Evolutionary conservation across 2,329 filamentous ascomycete species (phyloP).

Genomic region (Sarocladium strictum): DNA sequence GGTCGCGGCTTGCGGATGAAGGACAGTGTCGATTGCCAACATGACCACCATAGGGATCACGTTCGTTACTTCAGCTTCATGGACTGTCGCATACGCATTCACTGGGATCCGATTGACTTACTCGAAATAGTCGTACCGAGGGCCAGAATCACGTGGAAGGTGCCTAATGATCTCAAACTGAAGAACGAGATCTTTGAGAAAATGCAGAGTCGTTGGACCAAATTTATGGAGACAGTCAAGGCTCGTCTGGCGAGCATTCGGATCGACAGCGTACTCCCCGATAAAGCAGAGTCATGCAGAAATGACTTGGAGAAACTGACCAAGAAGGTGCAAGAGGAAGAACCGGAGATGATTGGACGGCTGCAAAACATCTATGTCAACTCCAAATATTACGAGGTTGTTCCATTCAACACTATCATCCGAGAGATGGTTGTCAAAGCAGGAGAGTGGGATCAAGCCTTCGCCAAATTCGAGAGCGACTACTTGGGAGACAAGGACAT

Average conservation of each 20-base stretch:
- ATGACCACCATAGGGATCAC: slow-evolving; percentile 90
- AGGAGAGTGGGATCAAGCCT: slow-evolving; percentile 86
- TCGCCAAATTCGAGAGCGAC: slow-evolving; percentile 84
- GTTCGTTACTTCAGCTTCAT: slow-evolving; percentile 87
- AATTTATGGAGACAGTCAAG: slow-evolving; percentile 84
- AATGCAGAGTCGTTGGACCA: slow-evolving; percentile 74
- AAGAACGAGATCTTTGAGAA: slow-evolving; percentile 87
- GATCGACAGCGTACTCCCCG: slow-evolving; percentile 73
- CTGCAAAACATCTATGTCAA: slow-evolving; percentile 87
- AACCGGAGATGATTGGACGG: slow-evolving; percentile 64
- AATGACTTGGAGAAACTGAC: slow-evolving; percentile 72
- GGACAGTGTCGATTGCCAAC: slow-evolving; percentile 67
- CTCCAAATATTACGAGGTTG: slow-evolving; percentile 94
- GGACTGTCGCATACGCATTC: slow-evolving; percentile 79
- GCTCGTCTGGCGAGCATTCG: slow-evolving; percentile 81
- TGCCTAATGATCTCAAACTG: slow-evolving; percentile 84
- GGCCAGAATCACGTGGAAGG: slow-evolving; percentile 91
- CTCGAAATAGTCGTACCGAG: slow-evolving; percentile 92
- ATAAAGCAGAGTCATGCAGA: slow-evolving; percentile 78
- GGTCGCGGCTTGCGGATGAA: slow-evolving; percentile 73
- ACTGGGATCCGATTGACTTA: slow-evolving; percentile 87
- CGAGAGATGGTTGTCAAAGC: slow-evolving; percentile 90
- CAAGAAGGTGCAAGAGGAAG: slow-evolving; percentile 79
- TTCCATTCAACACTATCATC: slow-evolving; percentile 84
- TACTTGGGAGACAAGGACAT: slow-evolving; percentile 98